Percentiles rank a stretch among this genome's conserved stretches.
These are phyloP conservation scores for Populus hybrid DNA, from an alignment of 441 rosid genomes.

Conservation along the genomic window DNA sequence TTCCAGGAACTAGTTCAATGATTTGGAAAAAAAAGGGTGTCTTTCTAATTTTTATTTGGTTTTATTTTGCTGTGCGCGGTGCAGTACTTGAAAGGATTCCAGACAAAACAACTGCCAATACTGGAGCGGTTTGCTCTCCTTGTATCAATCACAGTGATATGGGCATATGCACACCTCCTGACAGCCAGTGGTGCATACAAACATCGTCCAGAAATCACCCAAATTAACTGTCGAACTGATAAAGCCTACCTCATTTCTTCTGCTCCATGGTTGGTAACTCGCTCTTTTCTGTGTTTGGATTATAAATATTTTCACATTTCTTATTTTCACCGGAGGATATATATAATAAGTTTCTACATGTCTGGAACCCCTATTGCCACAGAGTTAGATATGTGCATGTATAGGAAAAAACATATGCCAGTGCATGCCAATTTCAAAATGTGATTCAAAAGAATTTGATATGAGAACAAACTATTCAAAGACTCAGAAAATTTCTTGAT, in stretches of 20 bases:
- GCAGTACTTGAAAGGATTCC: slow-evolving; percentile 87
- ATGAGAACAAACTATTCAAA: background rate
- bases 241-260: slow-evolving; percentile 95
- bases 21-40: background rate
- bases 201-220: slow-evolving; percentile 78
- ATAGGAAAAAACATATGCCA: background rate
- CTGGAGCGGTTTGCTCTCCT: slow-evolving; percentile 89
- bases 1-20: background rate
- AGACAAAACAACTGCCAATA: slow-evolving; percentile 60
- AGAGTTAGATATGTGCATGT: no score
- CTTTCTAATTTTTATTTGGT: slow-evolving; percentile 2
- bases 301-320: background rate
- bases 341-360: background rate
- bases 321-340: background rate
- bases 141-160: slow-evolving; percentile 70
- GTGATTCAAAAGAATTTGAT: background rate
- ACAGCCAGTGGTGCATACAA: slow-evolving; percentile 98
- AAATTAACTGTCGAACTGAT: slow-evolving; percentile 90
- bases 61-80: slow-evolving; percentile 2
- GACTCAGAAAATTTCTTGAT: no score
- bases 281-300: background rate
- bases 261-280: slow-evolving; percentile 83
- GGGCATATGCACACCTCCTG: slow-evolving; percentile 98
- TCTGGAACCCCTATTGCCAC: no score
- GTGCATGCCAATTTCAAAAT: no score